These are phyloP conservation scores for Jamesozyma piceae DNA, from an alignment of 805 yeast genomes.

Conservation along the genomic window DNA sequence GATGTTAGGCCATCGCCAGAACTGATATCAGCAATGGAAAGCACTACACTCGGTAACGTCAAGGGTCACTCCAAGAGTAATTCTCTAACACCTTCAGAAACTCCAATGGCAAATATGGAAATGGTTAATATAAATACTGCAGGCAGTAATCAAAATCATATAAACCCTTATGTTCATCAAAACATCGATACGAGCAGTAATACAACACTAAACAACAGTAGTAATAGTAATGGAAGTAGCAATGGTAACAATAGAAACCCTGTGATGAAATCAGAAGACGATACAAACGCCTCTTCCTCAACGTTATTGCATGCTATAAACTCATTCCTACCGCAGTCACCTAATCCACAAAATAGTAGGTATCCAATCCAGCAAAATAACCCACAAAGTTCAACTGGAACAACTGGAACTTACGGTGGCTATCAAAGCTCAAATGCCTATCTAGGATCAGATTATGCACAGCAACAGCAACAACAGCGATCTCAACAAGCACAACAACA, in stretches of 20 bases:
- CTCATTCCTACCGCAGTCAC: conserved; percentile 5
- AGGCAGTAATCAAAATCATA: conserved; percentile 12
- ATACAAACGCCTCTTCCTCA: conserved; percentile 2
- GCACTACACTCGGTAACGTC: conserved; percentile 51
- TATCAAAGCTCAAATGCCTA: conserved; percentile 2
- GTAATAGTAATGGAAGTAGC: conserved; percentile 1
- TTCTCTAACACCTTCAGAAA: conserved; percentile 3
- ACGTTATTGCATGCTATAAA: conserved; percentile 3
- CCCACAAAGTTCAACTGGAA: not conserved
- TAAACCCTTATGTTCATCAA: conserved; percentile 5
- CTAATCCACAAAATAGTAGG: conserved; percentile 6
- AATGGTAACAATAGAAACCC: conserved; percentile 4
- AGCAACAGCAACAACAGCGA: conserved; percentile 3
- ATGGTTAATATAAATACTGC: conserved; percentile 13
- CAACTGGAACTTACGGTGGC: not conserved
- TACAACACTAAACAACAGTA: not conserved
- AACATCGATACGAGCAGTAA: conserved; percentile 3
- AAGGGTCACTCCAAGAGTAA: conserved; percentile 7
- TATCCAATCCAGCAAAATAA: conserved; percentile 1
- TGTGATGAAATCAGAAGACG: conserved; percentile 6
- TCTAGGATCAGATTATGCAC: conserved; percentile 4
- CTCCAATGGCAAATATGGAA: conserved; percentile 5
- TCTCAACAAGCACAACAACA: conserved; percentile 11
- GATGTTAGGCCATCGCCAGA: conserved; percentile 39
- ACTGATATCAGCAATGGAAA: conserved; percentile 48